These are phyloP conservation scores for Neonothopanus nambi DNA, from an alignment of 1,284 basidiomycete genomes.

Conservation along the genomic window DNA sequence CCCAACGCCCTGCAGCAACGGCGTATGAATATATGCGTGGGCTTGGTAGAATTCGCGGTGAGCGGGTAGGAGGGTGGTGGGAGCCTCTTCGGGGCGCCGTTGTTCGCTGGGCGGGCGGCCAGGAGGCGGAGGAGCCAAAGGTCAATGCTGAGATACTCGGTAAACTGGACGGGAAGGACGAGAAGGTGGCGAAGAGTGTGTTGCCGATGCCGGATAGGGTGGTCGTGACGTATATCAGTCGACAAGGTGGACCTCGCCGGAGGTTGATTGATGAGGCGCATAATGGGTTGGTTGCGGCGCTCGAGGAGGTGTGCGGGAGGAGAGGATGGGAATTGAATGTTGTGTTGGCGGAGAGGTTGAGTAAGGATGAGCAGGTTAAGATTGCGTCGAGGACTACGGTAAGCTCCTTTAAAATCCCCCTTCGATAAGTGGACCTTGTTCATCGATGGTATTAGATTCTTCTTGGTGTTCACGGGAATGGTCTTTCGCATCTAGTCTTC, in stretches of 20 bases:
- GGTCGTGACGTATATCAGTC: conserved; percentile 86
- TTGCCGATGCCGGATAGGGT: conserved; percentile 33
- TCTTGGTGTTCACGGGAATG: conserved; percentile 86
- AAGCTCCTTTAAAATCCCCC: conserved; percentile 27
- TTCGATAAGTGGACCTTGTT: not conserved
- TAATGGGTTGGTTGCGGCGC: conserved; percentile 60
- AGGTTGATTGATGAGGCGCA: conserved; percentile 68
- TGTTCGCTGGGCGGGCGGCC: conserved; percentile 16
- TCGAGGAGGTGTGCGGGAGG: conserved; percentile 63
- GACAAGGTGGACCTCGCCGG: conserved; percentile 79
- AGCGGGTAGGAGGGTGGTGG: conserved; percentile 16
- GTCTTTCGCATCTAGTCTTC: conserved; percentile 78
- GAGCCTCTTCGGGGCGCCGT: conserved; percentile 20
- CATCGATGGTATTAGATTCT: conserved; percentile 56
- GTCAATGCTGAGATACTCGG: conserved; percentile 19
- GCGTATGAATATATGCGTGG: conserved; percentile 37
- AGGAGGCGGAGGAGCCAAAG: not conserved
- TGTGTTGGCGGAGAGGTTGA: conserved; percentile 79
- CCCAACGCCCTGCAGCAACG: conserved; percentile 53
- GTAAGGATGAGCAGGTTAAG: conserved; percentile 74
- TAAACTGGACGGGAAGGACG: conserved; percentile 12
- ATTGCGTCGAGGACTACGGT: conserved; percentile 82
- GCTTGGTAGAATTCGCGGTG: conserved; percentile 19
- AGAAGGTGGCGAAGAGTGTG: not conserved
- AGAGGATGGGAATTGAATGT: conserved; percentile 86